Percentiles rank a stretch among this genome's conserved stretches.
phyloP scores from a whole-genome alignment of 257 asterid genomes.

The Fraxinus pennsylvanica region DNA sequence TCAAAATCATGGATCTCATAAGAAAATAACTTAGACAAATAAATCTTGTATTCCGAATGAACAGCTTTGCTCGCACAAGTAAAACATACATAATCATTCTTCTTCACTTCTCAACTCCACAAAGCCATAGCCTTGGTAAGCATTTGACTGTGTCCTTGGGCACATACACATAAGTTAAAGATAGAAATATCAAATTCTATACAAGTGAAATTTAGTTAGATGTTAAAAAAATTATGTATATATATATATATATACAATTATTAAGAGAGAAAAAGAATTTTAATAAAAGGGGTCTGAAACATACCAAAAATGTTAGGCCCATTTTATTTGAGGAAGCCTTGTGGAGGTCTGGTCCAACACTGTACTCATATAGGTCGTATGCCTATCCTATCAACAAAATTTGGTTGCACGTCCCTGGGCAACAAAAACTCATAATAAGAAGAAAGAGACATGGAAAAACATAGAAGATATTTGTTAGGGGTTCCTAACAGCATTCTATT shows the following conservation, averaged over 20 bases:
- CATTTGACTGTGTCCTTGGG: slow-evolving; percentile 95
- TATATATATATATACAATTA: background rate
- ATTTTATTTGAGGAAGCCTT: too few species aligned
- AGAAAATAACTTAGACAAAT: background rate
- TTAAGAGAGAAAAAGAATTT: too few species aligned
- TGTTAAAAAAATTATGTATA: too few species aligned
- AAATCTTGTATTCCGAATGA: background rate
- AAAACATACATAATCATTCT: slow-evolving; percentile 84
- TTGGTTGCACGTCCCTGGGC: background rate
- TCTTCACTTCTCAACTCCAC: slow-evolving; percentile 97
- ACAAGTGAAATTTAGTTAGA: background rate
- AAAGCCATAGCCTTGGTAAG: slow-evolving; percentile 93
- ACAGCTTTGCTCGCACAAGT: slow-evolving; percentile 5
- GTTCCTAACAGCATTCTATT: background rate
- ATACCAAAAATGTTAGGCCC: too few species aligned
- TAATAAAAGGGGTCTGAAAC: too few species aligned
- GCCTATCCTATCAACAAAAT: background rate
- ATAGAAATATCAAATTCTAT: background rate
- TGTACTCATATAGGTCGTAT: background rate
- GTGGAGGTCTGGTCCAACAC: too few species aligned
- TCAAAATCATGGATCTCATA: slow-evolving; percentile 18
- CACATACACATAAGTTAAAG: slow-evolving; percentile 63
- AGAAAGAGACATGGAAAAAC: background rate
- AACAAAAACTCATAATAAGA: background rate
- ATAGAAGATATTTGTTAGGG: background rate